phyloP scores from a whole-genome alignment of 352 stramenopile species.

The Globisporangium spinosum region DNA sequence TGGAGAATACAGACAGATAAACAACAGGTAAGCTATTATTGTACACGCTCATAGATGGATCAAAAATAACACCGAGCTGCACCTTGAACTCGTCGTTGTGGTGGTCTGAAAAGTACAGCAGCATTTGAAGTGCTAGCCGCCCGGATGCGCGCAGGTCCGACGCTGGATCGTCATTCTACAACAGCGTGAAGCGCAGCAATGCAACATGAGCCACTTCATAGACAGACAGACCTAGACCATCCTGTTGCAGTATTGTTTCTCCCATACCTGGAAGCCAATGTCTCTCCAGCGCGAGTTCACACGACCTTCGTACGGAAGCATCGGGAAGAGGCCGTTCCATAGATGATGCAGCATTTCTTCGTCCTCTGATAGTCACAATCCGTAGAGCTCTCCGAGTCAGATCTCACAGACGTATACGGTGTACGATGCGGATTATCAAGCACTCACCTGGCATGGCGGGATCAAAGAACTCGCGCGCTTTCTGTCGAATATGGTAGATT shows the following conservation, averaged over 20 bases:
- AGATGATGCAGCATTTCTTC: constrained; percentile 58
- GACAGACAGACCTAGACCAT: background rate
- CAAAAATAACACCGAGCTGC: background rate
- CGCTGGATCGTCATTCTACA: constrained; percentile 53
- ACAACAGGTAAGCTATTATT: background rate
- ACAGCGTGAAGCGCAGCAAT: no score
- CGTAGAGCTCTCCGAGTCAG: background rate
- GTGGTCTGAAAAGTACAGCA: constrained; percentile 65
- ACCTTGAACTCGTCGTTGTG: constrained; percentile 72
- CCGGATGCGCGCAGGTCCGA: constrained; percentile 62
- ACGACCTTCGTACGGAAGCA: constrained; percentile 59
- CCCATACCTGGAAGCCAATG: constrained; percentile 56
- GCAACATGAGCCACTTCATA: background rate
- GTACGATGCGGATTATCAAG: background rate
- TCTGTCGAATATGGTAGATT: constrained; percentile 55
- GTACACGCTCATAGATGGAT: background rate
- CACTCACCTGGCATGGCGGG: constrained; percentile 31
- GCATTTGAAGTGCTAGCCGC: constrained; percentile 54
- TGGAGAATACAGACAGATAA: constrained; percentile 18
- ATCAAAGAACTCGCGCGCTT: constrained; percentile 58
- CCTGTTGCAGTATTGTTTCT: background rate
- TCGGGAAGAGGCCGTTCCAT: constrained; percentile 65
- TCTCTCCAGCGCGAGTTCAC: constrained; percentile 60
- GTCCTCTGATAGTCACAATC: constrained; percentile 32
- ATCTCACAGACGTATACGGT: background rate